Base-by-base conservation (phyloP, 768 basidiomycete genomes). In the Podaxis sp. region DNA sequence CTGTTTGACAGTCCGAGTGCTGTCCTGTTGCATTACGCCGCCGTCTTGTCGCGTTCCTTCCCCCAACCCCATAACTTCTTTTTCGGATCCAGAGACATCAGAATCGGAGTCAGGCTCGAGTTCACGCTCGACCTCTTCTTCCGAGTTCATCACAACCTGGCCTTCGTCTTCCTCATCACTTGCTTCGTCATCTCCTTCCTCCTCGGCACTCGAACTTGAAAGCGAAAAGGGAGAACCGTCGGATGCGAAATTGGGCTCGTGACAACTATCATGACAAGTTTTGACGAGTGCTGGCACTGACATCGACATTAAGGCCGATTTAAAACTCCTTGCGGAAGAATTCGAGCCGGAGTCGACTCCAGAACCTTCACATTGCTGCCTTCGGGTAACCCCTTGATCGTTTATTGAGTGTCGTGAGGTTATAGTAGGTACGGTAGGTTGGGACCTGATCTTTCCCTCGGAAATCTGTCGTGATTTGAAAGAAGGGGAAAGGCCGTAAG, bases 121-220 rank as follows among this genome's bases (percentile, higher is more conserved):
- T 44, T 62, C 28, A 22, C 28, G 44, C 33, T 62, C 53, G 52
- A 62, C 53, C 44, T 62, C 61, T 55, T 62, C 61, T 49, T 62
- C 61, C 33, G 61, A 62, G 52, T 22, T 48, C 53, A 62, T 17
- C 46, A 28, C 49, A 9, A 19, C 24, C 49, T 36, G 30, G 49
- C 24, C 49, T 28, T 28, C 24, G 26, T 51, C 26, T 56, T 30
- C 54, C 28, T 8, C 57, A 15, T 17, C 44, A 17, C 44, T 46
- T 8, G n/a, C 19, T 55, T 40, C 42, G 22, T 30, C 52, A 33
- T 52, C 40, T 9, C 26, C 61, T 8, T 55, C 53, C 22, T 62
- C 61, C 53, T 62, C 53, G 53, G 61, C 38, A 48, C n/a, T 26
- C 53, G 22, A 38, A 15, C n/a, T 12, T 12, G 26, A 28, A 26